phyloP scores from a whole-genome alignment of 1,284 basidiomycete genomes.

The Sanguinoderma infundibulare region DNA sequence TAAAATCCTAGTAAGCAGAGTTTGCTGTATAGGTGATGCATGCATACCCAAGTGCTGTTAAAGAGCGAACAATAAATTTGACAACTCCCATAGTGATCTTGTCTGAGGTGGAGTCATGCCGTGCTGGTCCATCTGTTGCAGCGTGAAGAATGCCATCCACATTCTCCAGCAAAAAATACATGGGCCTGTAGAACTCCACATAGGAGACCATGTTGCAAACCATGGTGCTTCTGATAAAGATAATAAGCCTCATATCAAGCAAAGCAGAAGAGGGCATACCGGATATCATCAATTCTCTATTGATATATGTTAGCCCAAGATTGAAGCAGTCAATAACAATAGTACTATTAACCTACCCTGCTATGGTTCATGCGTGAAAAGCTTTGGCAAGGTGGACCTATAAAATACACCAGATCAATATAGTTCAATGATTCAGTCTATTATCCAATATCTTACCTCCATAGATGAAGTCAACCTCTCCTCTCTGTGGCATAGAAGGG shows the following conservation, averaged over 20 bases:
- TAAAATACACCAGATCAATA: not conserved
- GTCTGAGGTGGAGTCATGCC: conserved; percentile 30
- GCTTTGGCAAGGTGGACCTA: conserved; percentile 74
- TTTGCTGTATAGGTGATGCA: conserved; percentile 5
- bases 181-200: conserved; percentile 68
- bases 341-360: conserved; percentile 41
- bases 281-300: conserved; percentile 61
- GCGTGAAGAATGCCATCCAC: conserved; percentile 57
- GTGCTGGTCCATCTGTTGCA: conserved; percentile 43
- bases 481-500: conserved; percentile 57
- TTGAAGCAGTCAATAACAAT: not conserved
- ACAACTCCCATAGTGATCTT: conserved; percentile 60
- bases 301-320: not conserved
- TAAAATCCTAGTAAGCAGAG: conserved; percentile 29
- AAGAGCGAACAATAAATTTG: conserved; percentile 62
- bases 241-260: not conserved
- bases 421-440: not conserved
- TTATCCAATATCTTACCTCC: conserved; percentile 52
- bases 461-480: conserved; percentile 71
- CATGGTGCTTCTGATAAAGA: conserved; percentile 53
- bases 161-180: conserved; percentile 73
- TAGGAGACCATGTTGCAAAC: conserved; percentile 74
- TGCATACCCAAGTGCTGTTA: conserved; percentile 64
- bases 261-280: conserved; percentile 40
- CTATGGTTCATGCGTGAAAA: conserved; percentile 65